These are phyloP conservation scores for Euclidium syriacum DNA, from an alignment of 345 rosid genomes.

Conservation along the genomic window DNA sequence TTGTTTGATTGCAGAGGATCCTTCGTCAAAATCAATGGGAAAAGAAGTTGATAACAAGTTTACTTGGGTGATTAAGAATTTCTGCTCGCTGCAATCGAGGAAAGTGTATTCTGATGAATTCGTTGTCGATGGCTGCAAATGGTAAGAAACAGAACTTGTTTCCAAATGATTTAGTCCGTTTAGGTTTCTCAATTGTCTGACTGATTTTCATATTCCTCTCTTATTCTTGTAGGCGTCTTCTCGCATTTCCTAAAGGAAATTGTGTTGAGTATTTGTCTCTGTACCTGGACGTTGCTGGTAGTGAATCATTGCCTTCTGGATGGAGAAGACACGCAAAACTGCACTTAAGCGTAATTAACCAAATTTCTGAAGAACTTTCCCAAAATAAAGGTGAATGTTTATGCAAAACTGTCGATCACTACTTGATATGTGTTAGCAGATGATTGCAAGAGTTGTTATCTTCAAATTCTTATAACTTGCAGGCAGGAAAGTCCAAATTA, in stretches of 20 bases:
- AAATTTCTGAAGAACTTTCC: conserved; percentile 40
- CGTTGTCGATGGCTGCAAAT: not conserved
- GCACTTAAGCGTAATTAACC: conserved; percentile 59
- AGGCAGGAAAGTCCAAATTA: too few relatives aligned
- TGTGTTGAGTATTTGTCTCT: conserved; percentile 66
- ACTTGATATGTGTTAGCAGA: not conserved
- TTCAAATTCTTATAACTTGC: not conserved
- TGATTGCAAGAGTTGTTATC: not conserved
- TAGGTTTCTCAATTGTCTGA: not conserved
- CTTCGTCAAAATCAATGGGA: conserved; percentile 4
- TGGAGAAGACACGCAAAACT: conserved; percentile 75
- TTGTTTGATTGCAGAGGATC: not conserved
- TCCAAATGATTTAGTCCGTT: not conserved
- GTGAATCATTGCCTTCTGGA: conserved; percentile 50
- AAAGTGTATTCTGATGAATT: not conserved
- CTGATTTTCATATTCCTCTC: not conserved
- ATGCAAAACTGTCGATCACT: conserved; percentile 27
- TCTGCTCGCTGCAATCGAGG: not conserved
- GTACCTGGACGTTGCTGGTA: conserved; percentile 71
- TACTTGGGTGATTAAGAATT: conserved; percentile 6
- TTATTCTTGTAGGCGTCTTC: conserved; percentile 59
- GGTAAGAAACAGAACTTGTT: not conserved
- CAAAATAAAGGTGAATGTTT: not conserved
- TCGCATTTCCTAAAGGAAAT: conserved; percentile 69
- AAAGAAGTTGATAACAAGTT: not conserved